These are phyloP conservation scores for Hyaloscypha hepaticicola DNA, from an alignment of 495 filamentous ascomycete species.

Conservation along the genomic window DNA sequence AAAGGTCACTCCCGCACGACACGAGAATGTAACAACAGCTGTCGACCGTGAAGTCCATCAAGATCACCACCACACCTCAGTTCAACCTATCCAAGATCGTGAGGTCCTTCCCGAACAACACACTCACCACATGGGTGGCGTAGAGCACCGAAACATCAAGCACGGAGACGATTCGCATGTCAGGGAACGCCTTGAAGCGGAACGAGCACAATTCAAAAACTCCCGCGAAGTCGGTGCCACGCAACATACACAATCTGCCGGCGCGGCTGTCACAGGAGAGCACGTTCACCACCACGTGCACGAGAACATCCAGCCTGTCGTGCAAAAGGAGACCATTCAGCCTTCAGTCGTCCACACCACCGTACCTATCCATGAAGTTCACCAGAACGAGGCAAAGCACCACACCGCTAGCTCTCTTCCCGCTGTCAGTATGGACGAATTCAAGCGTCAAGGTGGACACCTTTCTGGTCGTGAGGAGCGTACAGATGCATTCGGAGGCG, in stretches of 20 bases:
- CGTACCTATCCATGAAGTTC: conserved; percentile 64
- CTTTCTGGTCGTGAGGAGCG: conserved; percentile 54
- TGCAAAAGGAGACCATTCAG: conserved; percentile 65
- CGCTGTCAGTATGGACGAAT: conserved; percentile 60
- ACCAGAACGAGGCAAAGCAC: conserved; percentile 59
- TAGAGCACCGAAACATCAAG: conserved; percentile 55
- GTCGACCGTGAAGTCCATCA: conserved; percentile 63
- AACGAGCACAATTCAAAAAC: conserved; percentile 51
- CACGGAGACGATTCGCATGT: conserved; percentile 50
- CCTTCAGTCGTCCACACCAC: conserved; percentile 65
- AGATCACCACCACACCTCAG: conserved; percentile 55
- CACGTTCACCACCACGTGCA: conserved; percentile 63
- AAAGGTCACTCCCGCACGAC: conserved; percentile 48
- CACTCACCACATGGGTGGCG: conserved; percentile 44
- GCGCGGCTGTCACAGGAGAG: conserved; percentile 53
- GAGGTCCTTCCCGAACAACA: conserved; percentile 51
- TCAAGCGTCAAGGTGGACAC: conserved; percentile 54
- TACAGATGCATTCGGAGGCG: conserved; percentile 55
- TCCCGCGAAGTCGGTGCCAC: conserved; percentile 46
- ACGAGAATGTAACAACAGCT: conserved; percentile 53
- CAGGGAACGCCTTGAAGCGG: conserved; percentile 44
- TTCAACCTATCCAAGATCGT: conserved; percentile 50
- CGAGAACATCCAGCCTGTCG: conserved; percentile 63
- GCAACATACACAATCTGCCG: conserved; percentile 44
- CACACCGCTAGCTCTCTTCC: conserved; percentile 58